These are phyloP conservation scores for Blechomonas ayalai DNA, from an alignment of 208 protist genomes.

Conservation along the genomic window DNA sequence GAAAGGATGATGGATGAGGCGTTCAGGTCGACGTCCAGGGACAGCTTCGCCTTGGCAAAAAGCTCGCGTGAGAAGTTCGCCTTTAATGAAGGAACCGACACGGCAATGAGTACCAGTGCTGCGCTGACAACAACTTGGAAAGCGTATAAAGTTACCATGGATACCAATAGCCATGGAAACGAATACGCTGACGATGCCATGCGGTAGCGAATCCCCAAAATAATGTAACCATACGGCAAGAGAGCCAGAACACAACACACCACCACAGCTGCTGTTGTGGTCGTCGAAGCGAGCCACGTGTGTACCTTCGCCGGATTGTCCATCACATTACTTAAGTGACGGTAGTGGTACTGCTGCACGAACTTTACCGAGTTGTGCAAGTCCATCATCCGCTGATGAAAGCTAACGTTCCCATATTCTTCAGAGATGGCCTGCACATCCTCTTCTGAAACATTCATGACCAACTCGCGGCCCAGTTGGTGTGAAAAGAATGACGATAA, in stretches of 20 bases:
- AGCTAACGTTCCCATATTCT: too few species aligned
- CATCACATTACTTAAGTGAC: too few species aligned
- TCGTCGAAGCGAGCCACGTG: too few species aligned
- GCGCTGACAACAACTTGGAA: constrained; percentile 4
- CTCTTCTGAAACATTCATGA: not conserved
- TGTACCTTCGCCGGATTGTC: too few species aligned
- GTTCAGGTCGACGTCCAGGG: not conserved
- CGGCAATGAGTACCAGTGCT: not conserved
- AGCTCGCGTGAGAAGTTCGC: not conserved
- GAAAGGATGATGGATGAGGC: not conserved
- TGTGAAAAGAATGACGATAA: not conserved
- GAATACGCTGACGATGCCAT: constrained; percentile 2
- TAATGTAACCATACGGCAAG: too few species aligned
- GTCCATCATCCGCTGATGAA: too few species aligned
- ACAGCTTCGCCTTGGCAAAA: not conserved
- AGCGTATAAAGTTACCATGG: not conserved
- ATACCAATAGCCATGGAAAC: not conserved
- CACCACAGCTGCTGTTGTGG: too few species aligned
- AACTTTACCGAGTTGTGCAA: too few species aligned
- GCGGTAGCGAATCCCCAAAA: constrained; percentile 1
- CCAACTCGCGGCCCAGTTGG: not conserved
- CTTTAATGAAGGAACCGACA: constrained; percentile 1
- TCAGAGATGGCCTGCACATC: not conserved
- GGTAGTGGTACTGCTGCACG: too few species aligned
- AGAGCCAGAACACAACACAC: too few species aligned